Conservation (phyloP, 2,329 filamentous ascomycete genomes). For the Fusarium sp. region DNA sequence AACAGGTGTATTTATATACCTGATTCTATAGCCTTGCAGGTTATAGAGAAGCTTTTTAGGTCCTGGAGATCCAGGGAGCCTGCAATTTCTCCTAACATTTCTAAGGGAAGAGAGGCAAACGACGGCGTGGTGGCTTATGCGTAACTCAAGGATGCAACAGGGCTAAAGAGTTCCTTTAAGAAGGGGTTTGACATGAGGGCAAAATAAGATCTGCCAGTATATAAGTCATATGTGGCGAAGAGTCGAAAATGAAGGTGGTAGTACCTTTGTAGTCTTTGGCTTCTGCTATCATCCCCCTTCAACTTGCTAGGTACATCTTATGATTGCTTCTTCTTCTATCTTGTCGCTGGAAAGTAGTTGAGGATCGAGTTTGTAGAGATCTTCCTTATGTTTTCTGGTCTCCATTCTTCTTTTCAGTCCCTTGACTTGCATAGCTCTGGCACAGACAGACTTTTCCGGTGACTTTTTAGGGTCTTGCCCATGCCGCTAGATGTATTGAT, state of each 20-base stretch:
- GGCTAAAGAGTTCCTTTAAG: too few species aligned
- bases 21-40: fast-evolving
- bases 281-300: not conserved
- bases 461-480: not conserved
- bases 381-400: not conserved
- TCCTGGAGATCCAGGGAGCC: fast-evolving
- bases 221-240: too few species aligned
- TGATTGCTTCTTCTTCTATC: not conserved
- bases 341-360: not conserved
- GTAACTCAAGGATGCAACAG: not conserved
- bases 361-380: not conserved
- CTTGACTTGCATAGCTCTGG: not conserved
- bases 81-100: not conserved
- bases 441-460: not conserved
- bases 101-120: not conserved
- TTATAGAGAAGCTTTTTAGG: fast-evolving
- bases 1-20: not conserved
- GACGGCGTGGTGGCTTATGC: not conserved
- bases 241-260: too few species aligned
- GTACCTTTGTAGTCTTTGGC: not conserved
- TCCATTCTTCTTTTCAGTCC: not conserved
- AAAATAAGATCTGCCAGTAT: too few species aligned
- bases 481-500: too few species aligned
- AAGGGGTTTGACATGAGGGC: too few species aligned
- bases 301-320: not conserved